Percentiles rank a stretch among this genome's conserved stretches.
These are phyloP conservation scores for Schwanniomyces pseudopolymorphus DNA, from an alignment of 805 yeast species.

Conservation along the genomic window DNA sequence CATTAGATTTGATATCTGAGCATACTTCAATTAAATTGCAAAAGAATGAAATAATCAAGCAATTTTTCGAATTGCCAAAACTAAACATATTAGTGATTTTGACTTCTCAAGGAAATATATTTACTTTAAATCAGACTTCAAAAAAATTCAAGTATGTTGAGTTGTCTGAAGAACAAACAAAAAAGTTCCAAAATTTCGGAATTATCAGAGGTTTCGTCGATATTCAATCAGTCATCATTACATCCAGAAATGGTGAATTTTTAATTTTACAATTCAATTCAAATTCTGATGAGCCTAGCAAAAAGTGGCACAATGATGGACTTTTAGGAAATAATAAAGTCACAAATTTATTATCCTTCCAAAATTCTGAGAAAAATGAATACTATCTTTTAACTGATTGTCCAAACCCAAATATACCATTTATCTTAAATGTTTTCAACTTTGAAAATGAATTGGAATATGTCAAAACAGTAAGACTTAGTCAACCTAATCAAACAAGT, in stretches of 20 bases:
- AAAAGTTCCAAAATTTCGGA: constrained; percentile 38
- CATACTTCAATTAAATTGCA: constrained; percentile 23
- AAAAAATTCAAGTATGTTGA: constrained; percentile 22
- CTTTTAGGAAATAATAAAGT: constrained; percentile 40
- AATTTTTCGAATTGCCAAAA: constrained; percentile 47
- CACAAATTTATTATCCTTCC: constrained; percentile 46
- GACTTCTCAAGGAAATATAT: constrained; percentile 60
- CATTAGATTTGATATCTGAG: constrained; percentile 31
- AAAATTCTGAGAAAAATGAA: constrained; percentile 14
- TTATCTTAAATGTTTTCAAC: constrained; percentile 42
- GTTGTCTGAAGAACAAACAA: constrained; percentile 12
- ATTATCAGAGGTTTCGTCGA: constrained; percentile 41
- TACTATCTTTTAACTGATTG: constrained; percentile 55
- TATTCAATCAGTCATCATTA: constrained; percentile 25
- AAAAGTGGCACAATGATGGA: constrained; percentile 23
- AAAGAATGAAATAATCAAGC: constrained; percentile 60
- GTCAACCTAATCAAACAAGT: constrained; percentile 42
- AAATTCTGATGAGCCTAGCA: constrained; percentile 12
- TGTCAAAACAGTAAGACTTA: constrained; percentile 23
- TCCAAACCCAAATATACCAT: constrained; percentile 62
- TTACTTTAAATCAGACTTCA: constrained; percentile 25
- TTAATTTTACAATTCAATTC: constrained; percentile 30
- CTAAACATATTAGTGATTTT: constrained; percentile 47
- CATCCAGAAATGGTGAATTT: constrained; percentile 40
- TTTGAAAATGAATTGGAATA: constrained; percentile 18